Conservation (phyloP, 2,329 filamentous ascomycete species). For the Colletotrichum sp. region DNA sequence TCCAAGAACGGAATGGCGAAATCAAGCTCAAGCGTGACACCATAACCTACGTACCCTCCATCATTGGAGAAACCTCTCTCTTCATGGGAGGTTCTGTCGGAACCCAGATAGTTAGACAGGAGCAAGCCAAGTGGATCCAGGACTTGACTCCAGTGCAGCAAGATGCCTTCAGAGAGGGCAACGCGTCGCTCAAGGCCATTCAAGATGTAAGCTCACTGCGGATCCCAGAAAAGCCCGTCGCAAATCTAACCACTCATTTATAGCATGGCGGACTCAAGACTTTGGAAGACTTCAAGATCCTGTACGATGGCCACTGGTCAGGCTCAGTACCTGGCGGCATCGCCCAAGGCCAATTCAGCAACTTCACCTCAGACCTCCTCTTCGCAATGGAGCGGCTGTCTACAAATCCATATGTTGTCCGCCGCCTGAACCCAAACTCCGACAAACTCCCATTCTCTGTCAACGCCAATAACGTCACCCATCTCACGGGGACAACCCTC, state of each 20-base stretch:
- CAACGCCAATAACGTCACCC: too few relatives aligned
- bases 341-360: not conserved
- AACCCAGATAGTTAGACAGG: not conserved
- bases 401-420: not conserved
- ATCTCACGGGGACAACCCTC: not conserved
- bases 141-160: not conserved
- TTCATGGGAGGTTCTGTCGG: not conserved
- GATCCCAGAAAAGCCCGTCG: not conserved
- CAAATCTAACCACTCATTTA: not conserved
- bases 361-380: not conserved
- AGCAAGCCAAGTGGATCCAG: not conserved
- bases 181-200: not conserved
- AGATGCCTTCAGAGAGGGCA: not conserved
- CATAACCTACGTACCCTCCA: not conserved
- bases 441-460: not conserved
- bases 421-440: not conserved
- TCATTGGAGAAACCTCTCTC: not conserved
- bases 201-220: not conserved
- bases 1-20: not conserved
- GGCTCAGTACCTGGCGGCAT: constrained; percentile 36
- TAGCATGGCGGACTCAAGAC: constrained; percentile 33
- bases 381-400: not conserved
- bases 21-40: not conserved
- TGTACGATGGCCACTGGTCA: constrained; percentile 47
- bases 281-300: constrained; percentile 40